phyloP scores from a whole-genome alignment of 768 basidiomycete genomes.

The Rhizopogon rudus region DNA sequence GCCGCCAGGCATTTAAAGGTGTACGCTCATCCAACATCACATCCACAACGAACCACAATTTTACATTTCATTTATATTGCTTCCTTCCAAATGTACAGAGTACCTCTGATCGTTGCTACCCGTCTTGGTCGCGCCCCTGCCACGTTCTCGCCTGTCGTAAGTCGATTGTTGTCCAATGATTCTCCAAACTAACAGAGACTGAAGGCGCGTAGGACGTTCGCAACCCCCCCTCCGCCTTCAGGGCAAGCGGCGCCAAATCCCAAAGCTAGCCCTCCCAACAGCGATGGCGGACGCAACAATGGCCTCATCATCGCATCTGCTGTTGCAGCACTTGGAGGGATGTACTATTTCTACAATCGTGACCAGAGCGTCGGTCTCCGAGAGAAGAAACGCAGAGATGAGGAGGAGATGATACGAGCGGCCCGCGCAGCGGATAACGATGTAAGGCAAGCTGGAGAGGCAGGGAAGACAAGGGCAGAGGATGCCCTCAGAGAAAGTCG shows the following conservation, averaged over 20 bases:
- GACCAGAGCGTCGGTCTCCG: slow-evolving; percentile 16
- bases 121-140: background rate
- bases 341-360: slow-evolving; percentile 34
- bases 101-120: background rate
- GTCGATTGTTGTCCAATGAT: background rate
- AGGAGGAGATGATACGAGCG: slow-evolving; percentile 27
- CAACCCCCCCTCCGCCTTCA: slow-evolving; percentile 10
- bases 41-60: background rate
- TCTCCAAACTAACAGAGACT: background rate
- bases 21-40: background rate
- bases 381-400: slow-evolving; percentile 21
- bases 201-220: slow-evolving; percentile 11
- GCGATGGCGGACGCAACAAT: slow-evolving; percentile 16
- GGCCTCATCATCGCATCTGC: slow-evolving; percentile 26
- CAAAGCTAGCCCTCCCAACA: slow-evolving; percentile 2
- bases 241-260: slow-evolving; percentile 1
- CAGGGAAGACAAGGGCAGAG: slow-evolving; percentile 27
- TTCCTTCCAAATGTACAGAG: slow-evolving; percentile 1
- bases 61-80: background rate
- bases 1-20: background rate
- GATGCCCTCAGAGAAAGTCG: slow-evolving; percentile 23
- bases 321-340: slow-evolving; percentile 28
- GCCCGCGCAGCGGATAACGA: slow-evolving; percentile 17
- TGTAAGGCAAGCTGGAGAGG: slow-evolving; percentile 16
- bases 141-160: background rate